phyloP scores from a whole-genome alignment of 1,139 yeast genomes.

The Diutina scorzettiae region DNA sequence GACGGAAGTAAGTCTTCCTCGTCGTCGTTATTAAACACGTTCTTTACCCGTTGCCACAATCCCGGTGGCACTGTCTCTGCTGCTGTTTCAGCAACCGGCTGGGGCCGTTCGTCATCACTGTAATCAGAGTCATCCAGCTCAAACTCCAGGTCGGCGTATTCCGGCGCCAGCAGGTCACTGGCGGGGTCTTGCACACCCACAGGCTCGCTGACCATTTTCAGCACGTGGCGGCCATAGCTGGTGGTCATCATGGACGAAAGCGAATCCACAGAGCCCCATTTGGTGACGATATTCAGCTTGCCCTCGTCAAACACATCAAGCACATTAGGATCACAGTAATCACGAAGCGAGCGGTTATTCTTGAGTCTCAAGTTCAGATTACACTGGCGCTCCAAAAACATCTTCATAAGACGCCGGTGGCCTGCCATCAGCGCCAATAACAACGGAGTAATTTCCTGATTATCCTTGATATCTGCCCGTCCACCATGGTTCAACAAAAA shows the following conservation, averaged over 20 bases:
- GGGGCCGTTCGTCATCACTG: conserved; percentile 11
- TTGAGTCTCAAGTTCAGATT: conserved; percentile 44
- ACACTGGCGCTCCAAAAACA: conserved; percentile 53
- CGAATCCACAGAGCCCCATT: conserved; percentile 25
- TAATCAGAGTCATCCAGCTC: conserved; percentile 11
- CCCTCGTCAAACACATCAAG: conserved; percentile 36
- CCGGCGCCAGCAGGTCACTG: conserved; percentile 11
- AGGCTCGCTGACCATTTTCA: conserved; percentile 25
- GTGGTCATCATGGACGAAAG: conserved; percentile 29
- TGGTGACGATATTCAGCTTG: conserved; percentile 13
- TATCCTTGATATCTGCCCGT: conserved; percentile 60
- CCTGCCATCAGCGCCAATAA: conserved; percentile 79
- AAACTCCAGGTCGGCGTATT: conserved; percentile 33
- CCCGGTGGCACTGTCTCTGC: conserved; percentile 17
- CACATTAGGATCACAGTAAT: conserved; percentile 54
- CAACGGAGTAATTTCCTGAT: conserved; percentile 75
- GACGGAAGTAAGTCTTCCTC: conserved; percentile 48
- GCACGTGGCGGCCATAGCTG: conserved; percentile 29
- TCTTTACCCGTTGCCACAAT: conserved; percentile 53
- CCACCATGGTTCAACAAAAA: conserved; percentile 72
- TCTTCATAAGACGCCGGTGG: conserved; percentile 44
- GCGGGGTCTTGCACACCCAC: no score
- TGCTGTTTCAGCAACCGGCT: conserved; percentile 8
- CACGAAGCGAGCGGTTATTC: conserved; percentile 42
- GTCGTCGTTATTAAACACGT: conserved; percentile 35